A percentile compares a stretch with the other conserved stretches of the same genome.
Evolutionary conservation across 1,139 yeast species (phyloP).

Genomic region (Geotrichum candidum): DNA sequence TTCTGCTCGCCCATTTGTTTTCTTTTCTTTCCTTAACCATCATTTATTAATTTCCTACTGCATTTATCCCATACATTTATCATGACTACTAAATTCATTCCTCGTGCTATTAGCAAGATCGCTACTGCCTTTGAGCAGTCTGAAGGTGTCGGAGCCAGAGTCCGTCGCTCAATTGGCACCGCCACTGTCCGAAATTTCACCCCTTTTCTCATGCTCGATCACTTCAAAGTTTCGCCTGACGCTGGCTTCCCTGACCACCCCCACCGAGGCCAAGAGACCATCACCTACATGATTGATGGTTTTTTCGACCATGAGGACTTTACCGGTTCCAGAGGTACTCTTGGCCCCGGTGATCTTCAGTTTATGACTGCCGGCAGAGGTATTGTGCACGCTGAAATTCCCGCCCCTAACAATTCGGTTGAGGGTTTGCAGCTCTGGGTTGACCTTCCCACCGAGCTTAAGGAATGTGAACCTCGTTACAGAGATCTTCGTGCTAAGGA

Average conservation of each 20-base stretch:
- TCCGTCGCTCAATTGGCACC: constrained; percentile 75
- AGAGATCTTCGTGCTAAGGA: constrained; percentile 66
- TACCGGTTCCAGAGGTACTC: constrained; percentile 74
- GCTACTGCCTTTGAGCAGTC: constrained; percentile 67
- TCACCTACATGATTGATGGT: constrained; percentile 68
- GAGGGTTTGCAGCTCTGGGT: constrained; percentile 82
- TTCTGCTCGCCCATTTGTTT: background rate
- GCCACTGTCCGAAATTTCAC: constrained; percentile 62
- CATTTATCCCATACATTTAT: background rate
- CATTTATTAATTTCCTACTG: background rate
- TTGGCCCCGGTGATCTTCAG: constrained; percentile 82
- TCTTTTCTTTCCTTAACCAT: background rate
- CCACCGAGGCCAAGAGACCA: constrained; percentile 86
- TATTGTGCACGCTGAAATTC: constrained; percentile 81
- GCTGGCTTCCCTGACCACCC: constrained; percentile 96
- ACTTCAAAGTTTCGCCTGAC: constrained; percentile 53
- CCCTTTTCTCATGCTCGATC: constrained; percentile 83
- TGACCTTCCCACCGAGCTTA: constrained; percentile 65
- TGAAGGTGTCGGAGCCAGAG: constrained; percentile 86
- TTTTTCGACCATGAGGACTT: constrained; percentile 87
- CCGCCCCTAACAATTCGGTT: constrained; percentile 40
- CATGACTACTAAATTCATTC: constrained; percentile 13
- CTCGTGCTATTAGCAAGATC: constrained; percentile 53
- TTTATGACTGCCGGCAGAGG: constrained; percentile 96
- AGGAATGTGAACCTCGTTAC: constrained; percentile 65